These are phyloP conservation scores for Botryotinia convoluta DNA, from an alignment of 2,329 filamentous ascomycete genomes.

Conservation along the genomic window DNA sequence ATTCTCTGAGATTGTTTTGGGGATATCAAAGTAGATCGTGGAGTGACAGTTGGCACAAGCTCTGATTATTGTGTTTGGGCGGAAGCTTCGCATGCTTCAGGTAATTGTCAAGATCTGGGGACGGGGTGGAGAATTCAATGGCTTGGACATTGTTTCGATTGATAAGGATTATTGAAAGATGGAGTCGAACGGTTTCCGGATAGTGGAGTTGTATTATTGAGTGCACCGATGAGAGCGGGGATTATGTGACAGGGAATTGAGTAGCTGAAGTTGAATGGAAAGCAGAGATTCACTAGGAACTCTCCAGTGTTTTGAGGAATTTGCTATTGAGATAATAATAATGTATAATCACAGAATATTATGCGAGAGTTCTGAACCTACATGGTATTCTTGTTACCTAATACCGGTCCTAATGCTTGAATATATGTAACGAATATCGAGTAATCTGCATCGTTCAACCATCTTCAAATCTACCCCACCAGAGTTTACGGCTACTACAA, in stretches of 20 bases:
- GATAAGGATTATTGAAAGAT: neutral
- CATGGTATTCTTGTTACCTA: neutral
- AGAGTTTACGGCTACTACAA: constrained; percentile 66
- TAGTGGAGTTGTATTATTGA: neutral
- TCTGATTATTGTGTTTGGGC: neutral
- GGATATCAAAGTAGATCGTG: neutral
- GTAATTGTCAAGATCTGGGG: neutral
- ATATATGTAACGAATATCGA: neutral
- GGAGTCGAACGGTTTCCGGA: neutral
- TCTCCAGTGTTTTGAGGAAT: fast-evolving
- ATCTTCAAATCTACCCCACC: constrained; percentile 57
- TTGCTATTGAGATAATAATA: neutral
- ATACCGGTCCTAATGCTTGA: neutral
- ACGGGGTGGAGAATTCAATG: neutral
- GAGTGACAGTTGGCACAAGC: neutral
- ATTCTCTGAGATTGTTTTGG: neutral
- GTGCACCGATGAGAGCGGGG: too few relatives aligned
- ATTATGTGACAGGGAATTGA: neutral
- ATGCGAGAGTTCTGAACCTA: neutral
- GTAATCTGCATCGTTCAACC: neutral
- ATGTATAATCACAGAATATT: neutral
- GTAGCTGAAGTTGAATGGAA: neutral
- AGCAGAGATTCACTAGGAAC: neutral
- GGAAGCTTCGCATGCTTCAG: neutral
- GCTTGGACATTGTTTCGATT: neutral